Percentiles rank a stretch among this genome's conserved stretches.
These are phyloP conservation scores for Lunularia cruciata DNA, from an alignment of 225 moss, liverwort and hornwort species.

Conservation along the genomic window DNA sequence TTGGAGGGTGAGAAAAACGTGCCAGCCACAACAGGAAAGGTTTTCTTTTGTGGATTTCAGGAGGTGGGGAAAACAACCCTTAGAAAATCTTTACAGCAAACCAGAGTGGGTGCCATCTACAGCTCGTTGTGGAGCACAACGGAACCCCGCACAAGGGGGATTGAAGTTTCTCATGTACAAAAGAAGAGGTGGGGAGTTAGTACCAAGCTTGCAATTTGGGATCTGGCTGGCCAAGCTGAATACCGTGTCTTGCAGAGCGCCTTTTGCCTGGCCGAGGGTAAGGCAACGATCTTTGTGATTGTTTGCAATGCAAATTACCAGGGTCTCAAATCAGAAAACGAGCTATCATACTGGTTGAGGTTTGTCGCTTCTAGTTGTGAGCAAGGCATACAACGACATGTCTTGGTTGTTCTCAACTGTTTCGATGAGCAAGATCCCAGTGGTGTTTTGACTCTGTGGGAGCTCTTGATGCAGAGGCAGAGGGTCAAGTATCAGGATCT, in stretches of 20 bases:
- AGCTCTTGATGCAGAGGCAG: not conserved
- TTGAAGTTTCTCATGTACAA: constrained; percentile 20
- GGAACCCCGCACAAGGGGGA: constrained; percentile 23
- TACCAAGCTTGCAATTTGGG: constrained; percentile 18
- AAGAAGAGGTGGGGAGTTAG: not conserved
- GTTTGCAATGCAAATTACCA: constrained; percentile 12
- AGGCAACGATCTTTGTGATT: constrained; percentile 30
- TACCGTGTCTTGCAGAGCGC: constrained; percentile 27
- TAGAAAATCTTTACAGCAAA: not conserved
- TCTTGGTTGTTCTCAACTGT: constrained; percentile 10
- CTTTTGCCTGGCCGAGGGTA: constrained; percentile 21
- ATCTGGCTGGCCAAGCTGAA: constrained; percentile 33
- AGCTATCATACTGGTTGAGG: constrained; percentile 22
- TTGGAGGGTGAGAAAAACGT: not conserved
- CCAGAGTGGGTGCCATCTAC: too few species aligned
- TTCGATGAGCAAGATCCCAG: not conserved
- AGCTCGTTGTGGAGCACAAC: not conserved
- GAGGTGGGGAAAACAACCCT: constrained; percentile 24
- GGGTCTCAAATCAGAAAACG: not conserved
- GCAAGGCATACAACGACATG: constrained; percentile 16
- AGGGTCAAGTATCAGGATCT: not conserved
- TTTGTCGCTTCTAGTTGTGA: constrained; percentile 30
- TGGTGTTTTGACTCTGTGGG: not conserved
- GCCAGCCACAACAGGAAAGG: constrained; percentile 12
- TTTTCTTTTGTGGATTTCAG: constrained; percentile 5